These are phyloP conservation scores for Lipomyces sp. DNA, from an alignment of 805 yeast genomes.

Conservation along the genomic window DNA sequence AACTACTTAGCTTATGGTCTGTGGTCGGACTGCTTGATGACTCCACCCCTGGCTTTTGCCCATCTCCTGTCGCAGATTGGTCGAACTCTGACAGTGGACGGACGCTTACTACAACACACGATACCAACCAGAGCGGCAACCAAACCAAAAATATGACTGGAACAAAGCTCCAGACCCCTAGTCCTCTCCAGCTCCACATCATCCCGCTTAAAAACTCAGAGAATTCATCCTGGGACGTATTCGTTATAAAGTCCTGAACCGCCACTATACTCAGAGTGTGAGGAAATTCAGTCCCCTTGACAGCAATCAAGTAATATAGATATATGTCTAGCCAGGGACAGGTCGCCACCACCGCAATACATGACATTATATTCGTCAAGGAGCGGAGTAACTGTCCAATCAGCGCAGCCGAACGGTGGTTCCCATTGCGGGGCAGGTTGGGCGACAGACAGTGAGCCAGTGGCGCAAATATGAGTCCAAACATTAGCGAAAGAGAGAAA, in stretches of 20 bases:
- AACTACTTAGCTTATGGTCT: not conserved
- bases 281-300: not conserved
- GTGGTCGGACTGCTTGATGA: not conserved
- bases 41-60: not conserved
- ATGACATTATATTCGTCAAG: slow-evolving; percentile 37
- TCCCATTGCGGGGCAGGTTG: slow-evolving; percentile 30
- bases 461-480: slow-evolving; percentile 78
- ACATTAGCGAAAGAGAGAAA: slow-evolving; percentile 74
- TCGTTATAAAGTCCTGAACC: not conserved
- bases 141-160: slow-evolving; percentile 54
- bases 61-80: not conserved
- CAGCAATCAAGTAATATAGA: not conserved
- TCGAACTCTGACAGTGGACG: not conserved
- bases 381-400: slow-evolving; percentile 18
- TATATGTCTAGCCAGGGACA: slow-evolving; percentile 42
- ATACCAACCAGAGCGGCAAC: slow-evolving; percentile 77
- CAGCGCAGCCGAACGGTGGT: not conserved
- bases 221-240: not conserved
- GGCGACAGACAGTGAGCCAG: slow-evolving; percentile 58
- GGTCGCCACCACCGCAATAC: slow-evolving; percentile 26
- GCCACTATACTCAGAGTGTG: not conserved
- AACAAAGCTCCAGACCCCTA: slow-evolving; percentile 87
- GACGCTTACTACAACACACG: slow-evolving; percentile 14
- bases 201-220: slow-evolving; percentile 41
- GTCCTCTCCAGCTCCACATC: slow-evolving; percentile 64